Evolutionary conservation across 2,329 filamentous ascomycete species (phyloP), one percentile per base, ranked within the genome.

Genomic region (Chaetoscypha palmicola): DNA sequence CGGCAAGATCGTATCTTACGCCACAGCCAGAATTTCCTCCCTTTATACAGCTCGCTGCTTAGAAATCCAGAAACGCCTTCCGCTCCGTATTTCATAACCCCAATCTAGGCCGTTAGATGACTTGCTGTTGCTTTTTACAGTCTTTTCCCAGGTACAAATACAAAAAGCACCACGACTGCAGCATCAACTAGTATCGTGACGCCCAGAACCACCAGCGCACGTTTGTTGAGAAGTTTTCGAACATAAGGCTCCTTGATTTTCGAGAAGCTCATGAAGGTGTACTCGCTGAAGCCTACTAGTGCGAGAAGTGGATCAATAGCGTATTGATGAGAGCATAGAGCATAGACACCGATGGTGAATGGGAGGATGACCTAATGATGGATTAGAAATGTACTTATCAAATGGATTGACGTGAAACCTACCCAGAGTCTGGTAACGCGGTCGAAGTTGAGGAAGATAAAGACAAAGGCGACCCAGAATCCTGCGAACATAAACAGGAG

Each of bases 241-340:
- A 98, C 85, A 62, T 92, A 98, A 0, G 89, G 86, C 66, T 98
- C 92, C 43, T 86, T 80, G 51, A 97, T 87, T 31, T 79, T 77
- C 19, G 86, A 84, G 70, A 94, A 96, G 65, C 82, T 86, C 73
- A 96, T 90, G 39, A 94, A 89, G 0, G 91, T 96, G 68, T 97
- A 96, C 69, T 98, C 94, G 69, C 90, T 96, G 64, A 82, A 83
- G 26, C 91, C 90, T n/a, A 86, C 64, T 16, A 97, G 74, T 3
- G 89, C 92, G 64, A 97, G 79, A 50, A 95, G 71, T 0, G 94
- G 91, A 59, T 98, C 92, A 40, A 98, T 79, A 52, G 88, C 89
- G 68, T 97, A 98, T 64, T 97, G 91, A 60, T 97, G 94, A 2
- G 90, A 92, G 21, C 84, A 78, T 24, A 95, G 77, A 58, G 84